phyloP scores from a whole-genome alignment of 768 basidiomycete species.

The Strobilomyces dryophilus region DNA sequence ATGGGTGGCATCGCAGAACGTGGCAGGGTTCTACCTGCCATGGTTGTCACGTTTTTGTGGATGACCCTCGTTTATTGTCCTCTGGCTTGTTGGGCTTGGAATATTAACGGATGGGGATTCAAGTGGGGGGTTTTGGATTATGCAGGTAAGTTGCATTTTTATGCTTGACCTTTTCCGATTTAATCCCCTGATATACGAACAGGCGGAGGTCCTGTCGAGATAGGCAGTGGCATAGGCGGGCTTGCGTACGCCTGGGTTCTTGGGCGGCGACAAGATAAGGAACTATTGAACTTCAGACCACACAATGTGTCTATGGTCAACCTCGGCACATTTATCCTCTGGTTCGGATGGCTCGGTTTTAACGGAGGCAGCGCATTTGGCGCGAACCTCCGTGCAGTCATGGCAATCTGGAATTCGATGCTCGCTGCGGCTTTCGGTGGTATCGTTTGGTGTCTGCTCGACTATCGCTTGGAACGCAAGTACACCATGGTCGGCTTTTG shows the following conservation, averaged over 20 bases:
- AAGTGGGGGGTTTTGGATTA: conserved; percentile 85
- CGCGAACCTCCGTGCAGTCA: conserved; percentile 81
- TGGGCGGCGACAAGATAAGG: conserved; percentile 71
- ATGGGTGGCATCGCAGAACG: conserved; percentile 85
- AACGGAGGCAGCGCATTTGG: conserved; percentile 89
- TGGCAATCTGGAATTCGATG: conserved; percentile 89
- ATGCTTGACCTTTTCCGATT: conserved; percentile 1
- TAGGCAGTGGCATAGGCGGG: conserved; percentile 79
- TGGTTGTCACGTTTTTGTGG: conserved; percentile 83
- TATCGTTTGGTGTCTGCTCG: conserved; percentile 77
- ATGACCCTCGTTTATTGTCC: conserved; percentile 85
- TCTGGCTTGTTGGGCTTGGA: conserved; percentile 85
- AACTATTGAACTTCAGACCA: conserved; percentile 76
- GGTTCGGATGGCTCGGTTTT: conserved; percentile 89
- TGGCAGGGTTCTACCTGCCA: conserved; percentile 74
- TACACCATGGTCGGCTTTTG: conserved; percentile 93
- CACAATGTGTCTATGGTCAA: conserved; percentile 84
- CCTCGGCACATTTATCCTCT: conserved; percentile 81
- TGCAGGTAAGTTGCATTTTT: conserved; percentile 51
- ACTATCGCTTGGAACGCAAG: conserved; percentile 75
- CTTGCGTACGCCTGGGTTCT: conserved; percentile 86
- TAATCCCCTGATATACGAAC: not conserved
- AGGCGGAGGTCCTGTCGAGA: conserved; percentile 88
- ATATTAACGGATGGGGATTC: conserved; percentile 76
- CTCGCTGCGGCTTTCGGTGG: conserved; percentile 78